A percentile compares a stretch with the other conserved stretches of the same genome.
Conservation (phyloP, 176 grass and related monocot species). For the Elymus sibiricus region DNA sequence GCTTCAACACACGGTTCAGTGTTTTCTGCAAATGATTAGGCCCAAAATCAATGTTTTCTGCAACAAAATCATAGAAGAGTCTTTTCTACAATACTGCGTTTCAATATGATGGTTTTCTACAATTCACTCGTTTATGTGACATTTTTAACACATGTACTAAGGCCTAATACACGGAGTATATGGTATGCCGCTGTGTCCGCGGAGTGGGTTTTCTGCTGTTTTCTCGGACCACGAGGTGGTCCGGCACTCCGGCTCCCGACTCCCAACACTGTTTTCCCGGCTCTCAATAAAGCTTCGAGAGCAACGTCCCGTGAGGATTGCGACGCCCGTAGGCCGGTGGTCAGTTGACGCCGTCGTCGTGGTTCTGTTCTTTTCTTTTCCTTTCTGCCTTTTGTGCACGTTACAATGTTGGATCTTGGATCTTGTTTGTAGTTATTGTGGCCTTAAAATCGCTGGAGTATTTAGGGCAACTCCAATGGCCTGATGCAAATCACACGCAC, state of each 20-base stretch:
- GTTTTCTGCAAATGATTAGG: no score
- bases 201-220: background rate
- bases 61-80: no score
- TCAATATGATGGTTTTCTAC: no score
- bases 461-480: background rate
- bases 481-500: no score
- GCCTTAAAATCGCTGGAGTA: background rate
- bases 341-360: background rate
- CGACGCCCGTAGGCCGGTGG: background rate
- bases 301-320: background rate
- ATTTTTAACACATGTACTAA: no score
- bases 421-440: background rate
- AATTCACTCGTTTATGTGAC: no score
- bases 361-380: background rate
- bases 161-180: no score
- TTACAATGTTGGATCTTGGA: conserved; percentile 34
- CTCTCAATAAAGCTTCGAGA: background rate
- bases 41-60: no score
- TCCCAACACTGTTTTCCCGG: background rate
- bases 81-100: no score
- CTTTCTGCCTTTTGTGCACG: background rate
- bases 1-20: no score
- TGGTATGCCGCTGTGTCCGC: background rate
- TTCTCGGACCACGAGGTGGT: background rate
- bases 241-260: background rate